phyloP scores from a whole-genome alignment of 2,329 filamentous ascomycete species.

The Trichoderma endophyticum region DNA sequence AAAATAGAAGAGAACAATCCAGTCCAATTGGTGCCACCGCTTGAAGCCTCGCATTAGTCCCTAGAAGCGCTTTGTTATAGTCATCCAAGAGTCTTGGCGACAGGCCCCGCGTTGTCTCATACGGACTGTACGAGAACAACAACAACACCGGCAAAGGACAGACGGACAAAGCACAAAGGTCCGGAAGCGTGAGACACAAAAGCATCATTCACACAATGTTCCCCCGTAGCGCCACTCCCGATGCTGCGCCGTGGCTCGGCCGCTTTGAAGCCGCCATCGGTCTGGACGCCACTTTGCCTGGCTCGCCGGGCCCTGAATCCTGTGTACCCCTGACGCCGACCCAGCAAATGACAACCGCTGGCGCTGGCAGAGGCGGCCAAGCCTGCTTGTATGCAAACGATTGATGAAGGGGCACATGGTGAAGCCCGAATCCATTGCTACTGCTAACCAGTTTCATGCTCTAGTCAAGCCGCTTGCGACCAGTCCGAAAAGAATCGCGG shows the following conservation, averaged over 20 bases:
- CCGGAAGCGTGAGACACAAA: neutral
- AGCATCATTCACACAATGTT: constrained; percentile 1
- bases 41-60: neutral
- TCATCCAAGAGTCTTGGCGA: neutral
- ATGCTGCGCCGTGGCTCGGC: constrained; percentile 11
- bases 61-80: neutral
- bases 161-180: neutral
- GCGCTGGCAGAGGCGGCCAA: neutral
- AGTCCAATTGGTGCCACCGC: constrained; percentile 9
- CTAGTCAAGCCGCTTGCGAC: neutral
- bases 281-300: constrained; percentile 6
- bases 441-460: constrained; percentile 12
- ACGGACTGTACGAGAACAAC: neutral
- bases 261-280: constrained; percentile 15
- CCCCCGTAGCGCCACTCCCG: constrained; percentile 2
- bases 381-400: neutral
- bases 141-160: neutral
- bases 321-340: constrained; percentile 11
- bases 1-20: neutral
- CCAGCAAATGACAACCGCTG: neutral
- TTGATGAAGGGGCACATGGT: constrained; percentile 14
- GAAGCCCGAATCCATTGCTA: neutral
- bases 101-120: constrained; percentile 6
- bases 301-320: constrained; percentile 11
- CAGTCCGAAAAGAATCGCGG: constrained; percentile 5